These are phyloP conservation scores for Gillenia trifoliata DNA, from an alignment of 306 rosid genomes.

Conservation along the genomic window DNA sequence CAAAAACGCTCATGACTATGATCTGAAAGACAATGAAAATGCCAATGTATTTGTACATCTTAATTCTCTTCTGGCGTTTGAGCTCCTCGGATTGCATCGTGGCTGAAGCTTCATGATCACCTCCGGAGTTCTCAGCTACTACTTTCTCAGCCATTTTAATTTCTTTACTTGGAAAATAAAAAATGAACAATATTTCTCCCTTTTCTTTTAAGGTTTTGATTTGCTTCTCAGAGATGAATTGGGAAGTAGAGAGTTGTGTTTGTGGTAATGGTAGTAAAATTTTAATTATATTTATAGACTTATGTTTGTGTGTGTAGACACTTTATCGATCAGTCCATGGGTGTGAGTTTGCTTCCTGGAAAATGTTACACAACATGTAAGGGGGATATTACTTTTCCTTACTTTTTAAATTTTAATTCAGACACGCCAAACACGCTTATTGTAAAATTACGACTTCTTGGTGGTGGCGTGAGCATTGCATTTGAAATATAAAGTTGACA, in stretches of 20 bases:
- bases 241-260: not conserved
- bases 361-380: not conserved
- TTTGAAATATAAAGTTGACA: not conserved
- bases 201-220: not conserved
- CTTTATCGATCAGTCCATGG: not conserved
- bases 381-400: not conserved
- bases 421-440: not conserved
- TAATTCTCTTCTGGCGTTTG: constrained; percentile 10
- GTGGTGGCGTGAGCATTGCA: not conserved
- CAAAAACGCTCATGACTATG: not conserved
- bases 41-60: constrained; percentile 5
- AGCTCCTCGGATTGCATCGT: not conserved
- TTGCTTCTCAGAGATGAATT: not conserved
- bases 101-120: not conserved
- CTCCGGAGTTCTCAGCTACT: not conserved
- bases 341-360: not conserved
- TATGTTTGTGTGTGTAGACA: not conserved
- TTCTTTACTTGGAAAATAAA: not conserved
- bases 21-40: not conserved
- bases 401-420: not conserved
- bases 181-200: not conserved
- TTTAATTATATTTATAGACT: not conserved
- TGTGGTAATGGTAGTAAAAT: not conserved
- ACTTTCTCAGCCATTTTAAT: not conserved
- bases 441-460: constrained; percentile 1